Conservation (phyloP, 306 rosid genomes). For the Citrullus colocynthis region DNA sequence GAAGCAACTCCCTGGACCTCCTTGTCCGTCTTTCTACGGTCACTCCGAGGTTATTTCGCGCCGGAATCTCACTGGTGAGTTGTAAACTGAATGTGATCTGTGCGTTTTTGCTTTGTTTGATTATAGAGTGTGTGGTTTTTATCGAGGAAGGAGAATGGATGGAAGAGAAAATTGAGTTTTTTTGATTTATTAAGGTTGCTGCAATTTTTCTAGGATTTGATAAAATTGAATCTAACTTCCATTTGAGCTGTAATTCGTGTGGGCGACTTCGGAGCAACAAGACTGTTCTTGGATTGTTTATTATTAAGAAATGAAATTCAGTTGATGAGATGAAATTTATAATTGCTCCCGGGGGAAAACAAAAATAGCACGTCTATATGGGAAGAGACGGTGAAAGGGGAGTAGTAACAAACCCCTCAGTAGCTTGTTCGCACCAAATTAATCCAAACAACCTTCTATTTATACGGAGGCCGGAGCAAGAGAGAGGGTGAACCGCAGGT, state of each 20-base stretch:
- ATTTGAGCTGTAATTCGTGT: neutral
- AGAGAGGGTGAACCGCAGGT: neutral
- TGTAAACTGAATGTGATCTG: neutral
- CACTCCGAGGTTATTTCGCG: slow-evolving; percentile 42
- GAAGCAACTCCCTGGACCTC: slow-evolving; percentile 46
- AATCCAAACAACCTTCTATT: neutral
- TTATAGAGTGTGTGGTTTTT: neutral
- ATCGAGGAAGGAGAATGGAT: neutral
- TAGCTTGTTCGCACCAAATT: neutral
- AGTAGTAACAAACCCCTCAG: neutral
- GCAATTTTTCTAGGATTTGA: neutral
- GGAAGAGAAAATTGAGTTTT: neutral
- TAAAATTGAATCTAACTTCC: neutral
- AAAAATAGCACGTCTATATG: neutral
- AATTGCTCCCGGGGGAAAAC: neutral
- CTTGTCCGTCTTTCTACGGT: slow-evolving; percentile 39
- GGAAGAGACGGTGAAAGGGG: neutral
- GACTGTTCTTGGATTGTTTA: neutral
- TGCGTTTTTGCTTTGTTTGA: neutral
- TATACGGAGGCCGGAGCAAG: neutral
- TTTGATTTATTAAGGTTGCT: neutral
- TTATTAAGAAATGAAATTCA: neutral
- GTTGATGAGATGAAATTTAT: neutral
- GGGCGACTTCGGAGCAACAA: neutral
- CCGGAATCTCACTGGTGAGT: slow-evolving; percentile 35